phyloP scores from a whole-genome alignment of 2,329 filamentous ascomycete genomes.

The Hawksworthiomyces lignivorus region DNA sequence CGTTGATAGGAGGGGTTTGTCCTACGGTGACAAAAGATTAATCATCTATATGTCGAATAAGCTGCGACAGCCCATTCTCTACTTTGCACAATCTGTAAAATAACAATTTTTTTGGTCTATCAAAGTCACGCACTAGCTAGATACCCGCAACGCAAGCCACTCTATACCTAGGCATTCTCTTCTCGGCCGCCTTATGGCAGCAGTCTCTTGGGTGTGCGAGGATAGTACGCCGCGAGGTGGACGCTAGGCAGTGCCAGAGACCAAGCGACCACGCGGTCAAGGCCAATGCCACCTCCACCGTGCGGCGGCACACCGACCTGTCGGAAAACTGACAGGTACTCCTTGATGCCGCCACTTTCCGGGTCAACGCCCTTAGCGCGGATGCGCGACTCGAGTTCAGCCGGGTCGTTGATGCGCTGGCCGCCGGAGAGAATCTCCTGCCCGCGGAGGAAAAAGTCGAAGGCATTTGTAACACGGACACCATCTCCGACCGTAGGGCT shows the following conservation, averaged over 20 bases:
- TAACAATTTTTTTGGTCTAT: too few relatives aligned
- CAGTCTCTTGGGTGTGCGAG: conserved; percentile 52
- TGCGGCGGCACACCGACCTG: conserved; percentile 80
- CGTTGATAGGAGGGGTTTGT: too few relatives aligned
- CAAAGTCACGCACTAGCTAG: too few relatives aligned
- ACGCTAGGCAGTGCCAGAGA: conserved; percentile 51
- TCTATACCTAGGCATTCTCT: too few relatives aligned
- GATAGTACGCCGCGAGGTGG: conserved; percentile 50
- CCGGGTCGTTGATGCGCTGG: conserved; percentile 79
- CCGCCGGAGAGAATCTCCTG: conserved; percentile 91
- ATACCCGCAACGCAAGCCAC: too few relatives aligned
- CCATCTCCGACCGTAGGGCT: conserved; percentile 45
- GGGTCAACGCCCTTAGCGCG: conserved; percentile 75
- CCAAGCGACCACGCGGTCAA: conserved; percentile 74
- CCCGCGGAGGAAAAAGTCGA: conserved; percentile 83
- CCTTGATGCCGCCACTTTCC: conserved; percentile 62
- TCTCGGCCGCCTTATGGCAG: conserved; percentile 37
- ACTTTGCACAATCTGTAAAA: too few relatives aligned
- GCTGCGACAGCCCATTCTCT: too few relatives aligned
- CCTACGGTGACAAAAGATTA: too few relatives aligned
- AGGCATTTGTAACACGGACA: conserved; percentile 46
- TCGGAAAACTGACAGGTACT: conserved; percentile 75
- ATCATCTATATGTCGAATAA: too few relatives aligned
- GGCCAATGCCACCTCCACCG: conserved; percentile 79
- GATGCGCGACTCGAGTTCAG: conserved; percentile 70